phyloP scores from a whole-genome alignment of 2,329 filamentous ascomycete species.

The Diaporthe ampelina region DNA sequence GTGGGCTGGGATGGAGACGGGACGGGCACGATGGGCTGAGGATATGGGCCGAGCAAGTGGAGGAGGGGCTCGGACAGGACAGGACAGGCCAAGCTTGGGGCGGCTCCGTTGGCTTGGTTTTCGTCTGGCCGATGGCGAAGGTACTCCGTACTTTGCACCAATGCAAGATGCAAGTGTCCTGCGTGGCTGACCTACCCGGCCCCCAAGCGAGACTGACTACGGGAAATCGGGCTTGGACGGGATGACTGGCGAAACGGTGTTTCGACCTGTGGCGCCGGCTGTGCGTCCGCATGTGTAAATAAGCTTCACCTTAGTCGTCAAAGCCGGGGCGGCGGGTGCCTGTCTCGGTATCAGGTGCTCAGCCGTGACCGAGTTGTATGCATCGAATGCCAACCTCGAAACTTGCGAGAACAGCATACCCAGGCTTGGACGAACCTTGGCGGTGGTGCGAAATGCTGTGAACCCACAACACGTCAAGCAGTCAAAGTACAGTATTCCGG shows the following conservation, averaged over 20 bases:
- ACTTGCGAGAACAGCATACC: not conserved
- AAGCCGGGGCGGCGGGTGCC: not conserved
- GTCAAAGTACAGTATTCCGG: not conserved
- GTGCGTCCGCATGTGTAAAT: not conserved
- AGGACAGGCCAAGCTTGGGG: constrained; percentile 13
- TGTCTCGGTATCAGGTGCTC: not conserved
- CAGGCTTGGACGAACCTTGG: not conserved
- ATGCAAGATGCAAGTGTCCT: not conserved
- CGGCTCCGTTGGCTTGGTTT: constrained; percentile 9
- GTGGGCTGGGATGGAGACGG: not conserved
- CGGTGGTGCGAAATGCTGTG: not conserved
- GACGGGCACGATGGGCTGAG: constrained; percentile 15
- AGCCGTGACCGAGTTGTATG: not conserved
- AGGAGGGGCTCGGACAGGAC: constrained; percentile 7
- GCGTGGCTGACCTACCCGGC: not conserved
- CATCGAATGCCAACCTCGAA: not conserved
- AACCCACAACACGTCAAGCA: not conserved
- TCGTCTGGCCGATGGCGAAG: not conserved
- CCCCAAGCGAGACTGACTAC: not conserved
- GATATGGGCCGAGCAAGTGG: constrained; percentile 12
- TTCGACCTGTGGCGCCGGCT: not conserved
- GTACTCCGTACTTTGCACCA: not conserved
- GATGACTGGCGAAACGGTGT: constrained; percentile 14
- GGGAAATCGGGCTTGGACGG: not conserved
- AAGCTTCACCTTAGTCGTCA: not conserved